Conservation (phyloP, 2,329 filamentous ascomycete genomes). For the Sclerotinia spermophila region DNA sequence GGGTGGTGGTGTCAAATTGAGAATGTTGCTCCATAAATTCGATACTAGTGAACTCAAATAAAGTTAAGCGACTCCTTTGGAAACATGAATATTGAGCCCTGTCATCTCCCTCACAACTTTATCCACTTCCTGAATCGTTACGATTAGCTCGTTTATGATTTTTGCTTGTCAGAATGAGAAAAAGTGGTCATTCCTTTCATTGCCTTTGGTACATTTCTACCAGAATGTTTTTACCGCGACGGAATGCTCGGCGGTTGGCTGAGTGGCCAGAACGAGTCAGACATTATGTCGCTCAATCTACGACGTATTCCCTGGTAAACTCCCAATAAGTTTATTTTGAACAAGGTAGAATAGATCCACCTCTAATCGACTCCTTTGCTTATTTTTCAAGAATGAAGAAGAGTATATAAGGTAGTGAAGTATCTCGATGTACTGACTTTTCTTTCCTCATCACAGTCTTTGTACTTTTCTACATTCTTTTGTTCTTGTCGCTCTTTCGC, state of each 20-base stretch:
- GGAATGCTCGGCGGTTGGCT: constrained; percentile 1
- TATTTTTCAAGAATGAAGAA: neutral
- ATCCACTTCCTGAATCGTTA: neutral
- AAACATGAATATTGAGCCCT: constrained; percentile 7
- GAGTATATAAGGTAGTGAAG: constrained; percentile 1
- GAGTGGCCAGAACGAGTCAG: neutral
- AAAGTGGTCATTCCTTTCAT: neutral
- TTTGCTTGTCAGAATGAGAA: neutral
- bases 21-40: neutral
- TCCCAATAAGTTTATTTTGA: neutral
- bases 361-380: neutral
- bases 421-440: neutral
- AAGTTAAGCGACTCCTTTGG: constrained; percentile 1
- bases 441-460: constrained; percentile 4
- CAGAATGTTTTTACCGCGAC: neutral
- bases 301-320: neutral
- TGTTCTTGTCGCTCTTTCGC: neutral
- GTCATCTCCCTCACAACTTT: neutral
- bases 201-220: neutral
- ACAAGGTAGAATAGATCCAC: neutral
- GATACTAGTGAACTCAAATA: neutral
- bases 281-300: neutral
- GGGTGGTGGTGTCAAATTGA: neutral
- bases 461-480: constrained; percentile 9
- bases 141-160: constrained; percentile 3